Base-by-base conservation (phyloP, 441 rosid genomes). In the Theobroma grandiflorum region DNA sequence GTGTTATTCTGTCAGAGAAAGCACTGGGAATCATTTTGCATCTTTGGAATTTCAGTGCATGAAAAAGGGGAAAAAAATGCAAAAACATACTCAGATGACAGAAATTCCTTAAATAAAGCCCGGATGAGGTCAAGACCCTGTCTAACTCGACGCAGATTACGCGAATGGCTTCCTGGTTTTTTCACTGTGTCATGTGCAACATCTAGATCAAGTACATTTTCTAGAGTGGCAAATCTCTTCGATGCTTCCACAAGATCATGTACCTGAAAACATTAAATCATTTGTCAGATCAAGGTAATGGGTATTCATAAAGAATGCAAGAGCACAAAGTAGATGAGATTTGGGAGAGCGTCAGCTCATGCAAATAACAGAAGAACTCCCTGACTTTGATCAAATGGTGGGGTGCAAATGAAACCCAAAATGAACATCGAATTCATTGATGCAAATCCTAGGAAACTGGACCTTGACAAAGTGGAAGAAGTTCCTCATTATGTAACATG, bases 81-180 rank as follows among this genome's bases (percentile, higher is more conserved):
- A 4, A 22, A 31, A 22, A 65, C 89, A 0, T 86, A 92, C 98
- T 89, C 86, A 0, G 89, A 75, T 11, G 94, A 76, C 79, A 97
- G 72, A 73, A 97, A 97, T 35, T 93, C 91, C 80, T 94, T 88
- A 59, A 97, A 95, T 38, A 97, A 84, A 80, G 91, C 98, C 69
- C 98, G 87, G 83, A 97, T 89, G 80, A 95, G 97, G 75, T 95
- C 98, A 71, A 94, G 91, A 66, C 99, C 99, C 89, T 93, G 98
- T 82, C 99, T 89, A 26, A 95, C 96, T 8, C 99, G 87, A 45
- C 98, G 81, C n/a, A 97, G 82, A 68, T 97, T 95, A 4, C 99
- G 92, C 0, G 97, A 84, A 85, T 88, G 90, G 84, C 98, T 97
- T 77, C 99, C 97, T 3, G 86, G 89, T 35, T 87, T 82, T 82